A percentile compares a stretch with the other conserved stretches of the same genome.
Conservation (phyloP, 257 asterid genomes). For the Buddleja alternifolia region DNA sequence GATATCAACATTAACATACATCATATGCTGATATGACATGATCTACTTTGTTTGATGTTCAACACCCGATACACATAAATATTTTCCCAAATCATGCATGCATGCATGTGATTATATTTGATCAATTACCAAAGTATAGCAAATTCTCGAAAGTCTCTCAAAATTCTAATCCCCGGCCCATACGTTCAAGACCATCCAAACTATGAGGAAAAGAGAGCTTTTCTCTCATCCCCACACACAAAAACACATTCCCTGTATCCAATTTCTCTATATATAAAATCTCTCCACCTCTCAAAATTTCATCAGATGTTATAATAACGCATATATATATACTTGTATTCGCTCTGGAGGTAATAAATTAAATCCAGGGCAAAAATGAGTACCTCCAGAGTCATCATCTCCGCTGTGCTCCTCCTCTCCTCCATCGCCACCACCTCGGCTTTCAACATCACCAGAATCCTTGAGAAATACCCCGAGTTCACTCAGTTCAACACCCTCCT, state of each 20-base stretch:
- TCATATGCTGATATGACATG: no score
- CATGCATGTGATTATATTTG: no score
- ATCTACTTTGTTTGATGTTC: no score
- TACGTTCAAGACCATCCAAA: conserved; percentile 21
- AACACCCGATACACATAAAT: no score
- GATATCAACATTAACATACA: no score
- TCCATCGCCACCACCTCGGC: conserved; percentile 44
- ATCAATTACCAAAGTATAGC: no score
- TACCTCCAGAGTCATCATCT: conserved; percentile 28
- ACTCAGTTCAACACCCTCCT: conserved; percentile 51
- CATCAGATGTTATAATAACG: neutral
- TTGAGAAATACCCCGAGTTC: conserved; percentile 52
- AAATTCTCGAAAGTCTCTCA: neutral
- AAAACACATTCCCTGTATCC: neutral
- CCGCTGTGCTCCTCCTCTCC: conserved; percentile 39
- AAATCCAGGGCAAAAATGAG: conserved; percentile 52
- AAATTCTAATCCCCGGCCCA: neutral
- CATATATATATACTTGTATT: neutral
- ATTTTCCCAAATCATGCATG: no score
- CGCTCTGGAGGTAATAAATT: neutral
- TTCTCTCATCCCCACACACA: conserved; percentile 35
- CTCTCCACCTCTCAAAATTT: neutral
- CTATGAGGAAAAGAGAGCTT: conserved; percentile 31
- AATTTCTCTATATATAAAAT: neutral
- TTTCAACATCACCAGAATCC: conserved; percentile 59